Evolutionary conservation across 129 eudicot genomes (phyloP).

Genomic region (Daucus carota): DNA sequence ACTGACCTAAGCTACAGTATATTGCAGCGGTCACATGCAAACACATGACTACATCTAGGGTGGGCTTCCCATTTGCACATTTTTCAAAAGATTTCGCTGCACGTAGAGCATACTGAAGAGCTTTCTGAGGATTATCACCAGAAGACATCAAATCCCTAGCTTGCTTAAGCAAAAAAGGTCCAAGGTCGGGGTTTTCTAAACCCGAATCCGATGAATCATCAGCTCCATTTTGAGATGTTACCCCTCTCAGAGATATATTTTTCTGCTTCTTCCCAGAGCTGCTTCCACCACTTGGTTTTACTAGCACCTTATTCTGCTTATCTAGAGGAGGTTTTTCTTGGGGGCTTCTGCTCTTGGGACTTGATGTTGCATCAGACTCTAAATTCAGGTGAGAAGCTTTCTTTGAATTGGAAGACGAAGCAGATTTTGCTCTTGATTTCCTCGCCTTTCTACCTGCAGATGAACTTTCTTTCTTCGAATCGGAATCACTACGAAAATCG

Average conservation of each 20-base stretch:
- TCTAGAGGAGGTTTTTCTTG: slow-evolving; percentile 24
- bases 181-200: slow-evolving; percentile 59
- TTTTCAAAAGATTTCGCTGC: slow-evolving; percentile 26
- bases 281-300: slow-evolving; percentile 22
- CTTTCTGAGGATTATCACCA: slow-evolving; percentile 23
- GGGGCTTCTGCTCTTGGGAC: slow-evolving; percentile 40
- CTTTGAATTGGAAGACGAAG: slow-evolving; percentile 34
- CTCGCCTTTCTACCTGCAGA: slow-evolving; percentile 17
- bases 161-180: slow-evolving; percentile 83
- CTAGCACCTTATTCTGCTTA: slow-evolving; percentile 22
- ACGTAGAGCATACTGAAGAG: slow-evolving; percentile 22
- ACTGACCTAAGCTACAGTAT: slow-evolving; percentile 34
- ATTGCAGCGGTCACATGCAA: slow-evolving; percentile 51
- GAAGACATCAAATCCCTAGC: slow-evolving; percentile 68
- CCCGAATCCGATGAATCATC: slow-evolving; percentile 35
- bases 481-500: slow-evolving; percentile 40
- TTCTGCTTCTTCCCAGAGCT: slow-evolving; percentile 27
- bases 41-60: slow-evolving; percentile 38
- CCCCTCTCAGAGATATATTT: slow-evolving; percentile 20
- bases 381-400: slow-evolving; percentile 33
- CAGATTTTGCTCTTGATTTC: slow-evolving; percentile 15
- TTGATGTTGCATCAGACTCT: slow-evolving; percentile 51
- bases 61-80: slow-evolving; percentile 23
- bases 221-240: slow-evolving; percentile 26
- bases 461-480: slow-evolving; percentile 24